Base-by-base conservation (phyloP, 148 eudicot species). In the Fallopia convolvulus region DNA sequence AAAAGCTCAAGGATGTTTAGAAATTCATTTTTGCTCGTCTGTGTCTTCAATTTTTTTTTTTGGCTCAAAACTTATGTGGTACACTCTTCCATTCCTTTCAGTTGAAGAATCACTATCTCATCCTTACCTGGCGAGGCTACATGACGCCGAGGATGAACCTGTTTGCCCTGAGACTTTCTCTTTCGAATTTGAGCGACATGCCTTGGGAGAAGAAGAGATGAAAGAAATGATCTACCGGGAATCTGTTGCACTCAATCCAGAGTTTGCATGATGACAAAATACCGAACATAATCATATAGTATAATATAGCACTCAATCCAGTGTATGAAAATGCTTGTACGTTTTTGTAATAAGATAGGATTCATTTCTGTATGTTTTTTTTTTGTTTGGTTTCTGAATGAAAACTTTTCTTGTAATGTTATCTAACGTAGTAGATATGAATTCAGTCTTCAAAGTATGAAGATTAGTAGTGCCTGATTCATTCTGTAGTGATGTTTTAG, bases 141-240 rank as follows among this genome's bases (percentile, higher is more conserved):
- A 93, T 70, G 98, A 93, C 36, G 53, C 73, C 74, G 88, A 91
- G n/a, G 98, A 93, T 41, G 98, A 93, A 77, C 98, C 98, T 0
- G 60, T 84, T 47, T 93, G 98, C 86, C 26, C 65, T 49, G 77
- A 83, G 30, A 83, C 91, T 74, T 93, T 93, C 84, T 86, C 98
- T 47, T 93, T 91, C 17, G 98, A 90, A 7, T 93, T 91, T 77
- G 98, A 93, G 91, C 86, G 81, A 74, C 97, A 90, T 79, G 90
- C 80, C 39, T 47, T 86, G 58, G 88, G 89, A 42, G 98, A 93
- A 80, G 98, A 91, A 72, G 90, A 91, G 80, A 93, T 93, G 72
- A 93, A 93, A 79, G 98, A 93, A 48, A 90, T 91, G 97, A 91
- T 93, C 42, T 91, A 93, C 79, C 90, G 85, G 58, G 97, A 91